Evolutionary conservation across 352 stramenopile species (phyloP).

Genomic region (Phytophthora sojae): DNA sequence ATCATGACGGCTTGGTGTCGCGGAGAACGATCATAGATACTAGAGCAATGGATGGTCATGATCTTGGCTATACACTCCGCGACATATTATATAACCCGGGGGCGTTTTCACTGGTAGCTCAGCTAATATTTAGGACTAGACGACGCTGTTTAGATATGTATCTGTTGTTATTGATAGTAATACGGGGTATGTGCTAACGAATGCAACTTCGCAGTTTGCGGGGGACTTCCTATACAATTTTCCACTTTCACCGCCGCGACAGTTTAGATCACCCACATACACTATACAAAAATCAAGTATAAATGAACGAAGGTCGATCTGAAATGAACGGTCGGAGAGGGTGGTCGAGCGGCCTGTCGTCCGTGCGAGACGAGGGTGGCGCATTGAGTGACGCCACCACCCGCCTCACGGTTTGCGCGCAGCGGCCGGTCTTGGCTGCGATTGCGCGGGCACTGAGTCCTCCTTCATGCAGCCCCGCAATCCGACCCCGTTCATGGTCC

Average conservation of each 20-base stretch:
- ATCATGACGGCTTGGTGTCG: too few relatives aligned
- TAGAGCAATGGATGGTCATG: too few relatives aligned
- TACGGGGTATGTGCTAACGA: slow-evolving; percentile 11
- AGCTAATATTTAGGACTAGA: slow-evolving; percentile 6
- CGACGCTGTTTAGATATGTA: slow-evolving; percentile 7
- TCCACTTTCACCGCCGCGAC: background rate
- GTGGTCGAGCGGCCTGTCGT: too few relatives aligned
- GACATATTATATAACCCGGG: slow-evolving; percentile 4
- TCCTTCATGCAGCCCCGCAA: too few relatives aligned
- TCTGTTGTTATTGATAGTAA: background rate
- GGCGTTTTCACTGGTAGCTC: background rate
- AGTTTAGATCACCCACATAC: background rate
- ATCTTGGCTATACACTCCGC: slow-evolving; percentile 12
- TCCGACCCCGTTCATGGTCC: too few relatives aligned
- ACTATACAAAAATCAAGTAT: slow-evolving; percentile 6
- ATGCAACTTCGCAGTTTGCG: background rate
- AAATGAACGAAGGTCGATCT: background rate
- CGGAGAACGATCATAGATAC: too few relatives aligned
- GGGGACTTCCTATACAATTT: background rate
- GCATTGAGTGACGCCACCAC: too few relatives aligned
- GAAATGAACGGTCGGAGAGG: too few relatives aligned
- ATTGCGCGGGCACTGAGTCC: too few relatives aligned
- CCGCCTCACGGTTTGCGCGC: too few relatives aligned
- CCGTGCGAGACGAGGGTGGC: too few relatives aligned
- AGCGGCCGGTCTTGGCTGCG: too few relatives aligned